These are phyloP conservation scores for Fusarium verrucosum DNA, from an alignment of 2,329 filamentous ascomycete species.

Conservation along the genomic window DNA sequence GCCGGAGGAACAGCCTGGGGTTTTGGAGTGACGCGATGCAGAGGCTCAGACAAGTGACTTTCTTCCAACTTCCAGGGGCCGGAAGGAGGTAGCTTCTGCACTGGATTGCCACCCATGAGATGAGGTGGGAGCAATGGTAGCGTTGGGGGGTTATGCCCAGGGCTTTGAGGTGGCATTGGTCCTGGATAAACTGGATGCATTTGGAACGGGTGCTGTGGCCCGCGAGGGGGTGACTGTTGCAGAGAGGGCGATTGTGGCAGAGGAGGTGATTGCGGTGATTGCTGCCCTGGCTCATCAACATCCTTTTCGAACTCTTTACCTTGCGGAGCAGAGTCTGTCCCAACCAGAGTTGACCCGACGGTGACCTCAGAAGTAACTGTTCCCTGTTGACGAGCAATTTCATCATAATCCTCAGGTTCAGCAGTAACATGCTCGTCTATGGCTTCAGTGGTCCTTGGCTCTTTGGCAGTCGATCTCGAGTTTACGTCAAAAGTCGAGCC, in stretches of 20 bases:
- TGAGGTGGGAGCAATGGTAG: constrained; percentile 40
- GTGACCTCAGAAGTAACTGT: constrained; percentile 36
- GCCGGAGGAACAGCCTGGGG: constrained; percentile 53
- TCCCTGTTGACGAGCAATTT: constrained; percentile 27
- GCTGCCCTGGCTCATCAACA: constrained; percentile 16
- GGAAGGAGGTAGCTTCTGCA: constrained; percentile 54
- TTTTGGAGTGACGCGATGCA: constrained; percentile 47
- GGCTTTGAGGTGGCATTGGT: constrained; percentile 18
- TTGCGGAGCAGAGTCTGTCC: constrained; percentile 28
- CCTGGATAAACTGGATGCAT: constrained; percentile 30
- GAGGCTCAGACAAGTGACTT: constrained; percentile 62
- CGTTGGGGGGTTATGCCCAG: constrained; percentile 15
- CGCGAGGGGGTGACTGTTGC: constrained; percentile 16
- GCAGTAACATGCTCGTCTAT: constrained; percentile 48
- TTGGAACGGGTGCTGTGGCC: constrained; percentile 33
- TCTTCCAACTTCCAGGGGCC: constrained; percentile 64
- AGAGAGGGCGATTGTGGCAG: constrained; percentile 9
- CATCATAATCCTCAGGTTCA: constrained; percentile 45
- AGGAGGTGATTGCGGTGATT: no score
- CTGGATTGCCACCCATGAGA: constrained; percentile 47
- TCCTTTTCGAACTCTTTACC: constrained; percentile 33
- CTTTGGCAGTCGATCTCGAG: constrained; percentile 46
- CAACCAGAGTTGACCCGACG: constrained; percentile 32
- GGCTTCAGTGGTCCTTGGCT: constrained; percentile 47
- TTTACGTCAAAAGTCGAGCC: constrained; percentile 64